Conservation (phyloP, 352 stramenopile genomes). For the Elongisporangium senticosum region DNA sequence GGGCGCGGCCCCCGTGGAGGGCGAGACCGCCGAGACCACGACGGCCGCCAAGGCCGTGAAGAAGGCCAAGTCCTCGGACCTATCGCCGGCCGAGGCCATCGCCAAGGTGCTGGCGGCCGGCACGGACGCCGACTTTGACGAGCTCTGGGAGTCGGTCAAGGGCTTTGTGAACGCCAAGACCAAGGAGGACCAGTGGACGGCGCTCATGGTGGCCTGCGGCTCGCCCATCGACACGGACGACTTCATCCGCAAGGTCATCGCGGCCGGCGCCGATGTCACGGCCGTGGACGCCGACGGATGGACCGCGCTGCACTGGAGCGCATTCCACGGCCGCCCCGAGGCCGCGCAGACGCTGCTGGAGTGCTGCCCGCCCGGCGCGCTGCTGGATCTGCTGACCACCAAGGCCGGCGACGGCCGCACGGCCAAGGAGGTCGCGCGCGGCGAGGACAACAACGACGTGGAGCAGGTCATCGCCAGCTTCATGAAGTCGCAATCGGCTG, state of each 20-base stretch:
- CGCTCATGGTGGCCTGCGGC: constrained; percentile 77
- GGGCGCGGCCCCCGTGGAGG: constrained; percentile 30
- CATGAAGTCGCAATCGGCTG: constrained; percentile 7
- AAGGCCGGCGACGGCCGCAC: constrained; percentile 62
- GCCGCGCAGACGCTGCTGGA: constrained; percentile 56
- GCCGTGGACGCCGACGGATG: constrained; percentile 72
- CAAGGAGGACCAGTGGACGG: constrained; percentile 72
- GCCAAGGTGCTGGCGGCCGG: constrained; percentile 49
- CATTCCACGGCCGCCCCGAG: constrained; percentile 73
- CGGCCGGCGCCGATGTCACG: constrained; percentile 48
- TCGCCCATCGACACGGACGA: constrained; percentile 76
- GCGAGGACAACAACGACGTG: constrained; percentile 66
- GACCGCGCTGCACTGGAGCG: constrained; percentile 81
- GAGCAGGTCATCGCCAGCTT: constrained; percentile 53
- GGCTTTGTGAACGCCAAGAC: constrained; percentile 58
- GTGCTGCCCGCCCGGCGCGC: constrained; percentile 24
- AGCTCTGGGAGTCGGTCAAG: constrained; percentile 56
- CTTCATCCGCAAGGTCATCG: constrained; percentile 66
- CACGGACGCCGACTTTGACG: constrained; percentile 69
- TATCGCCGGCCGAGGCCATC: constrained; percentile 54
- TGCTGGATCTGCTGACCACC: constrained; percentile 34
- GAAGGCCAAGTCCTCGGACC: constrained; percentile 14
- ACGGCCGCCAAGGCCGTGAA: constrained; percentile 13
- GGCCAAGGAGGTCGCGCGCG: constrained; percentile 57
- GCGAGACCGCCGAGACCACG: constrained; percentile 6